Evolutionary conservation across 257 asterid species (phyloP), one percentile per base, ranked within the genome.

Genomic region (Fraxinus anomala): DNA sequence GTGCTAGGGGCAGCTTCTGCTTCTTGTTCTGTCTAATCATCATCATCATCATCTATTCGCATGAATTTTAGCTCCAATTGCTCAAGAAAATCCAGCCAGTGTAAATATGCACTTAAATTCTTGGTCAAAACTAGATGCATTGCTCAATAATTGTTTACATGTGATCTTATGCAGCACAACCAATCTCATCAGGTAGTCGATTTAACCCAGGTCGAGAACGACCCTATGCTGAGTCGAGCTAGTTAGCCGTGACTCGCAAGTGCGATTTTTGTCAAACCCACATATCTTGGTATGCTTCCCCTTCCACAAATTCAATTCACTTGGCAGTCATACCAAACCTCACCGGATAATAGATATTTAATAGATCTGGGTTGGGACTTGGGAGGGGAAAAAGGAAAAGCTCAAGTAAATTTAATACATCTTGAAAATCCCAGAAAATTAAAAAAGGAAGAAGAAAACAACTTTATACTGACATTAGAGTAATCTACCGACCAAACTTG

Each of bases 1-100:
- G 74, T 30, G 61, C 19, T 11, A 39, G 75, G 3, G 7, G 36
- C 54, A 72, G 75, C 14, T 37, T 26, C 63, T 16, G 30, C 33
- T 42, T n/a, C 37, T 19, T n/a, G 37, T 72, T 23, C 34, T 37
- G 75, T 72, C 75, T 28, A 40, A 37, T 72, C 63, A n/a, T n/a
- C n/a, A n/a, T n/a, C n/a, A n/a, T n/a, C n/a, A n/a, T n/a, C n/a
- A n/a, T n/a, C n/a, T n/a, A n/a, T n/a, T n/a, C n/a, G n/a, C n/a
- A n/a, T n/a, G n/a, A n/a, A 3, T 61, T 1, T 61, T 23, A 8
- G 68, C 16, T 63, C 19, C 19, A 63, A 24, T 24, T 63, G 30
- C 68, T 2, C 33, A 21, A 59, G 26, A 59, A 59, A 59, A 6
- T 21, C 68, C 30, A 59, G 14, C 30, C 28, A 16, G 11, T 21